These are phyloP conservation scores for Aspergillus fumigatus DNA, from an alignment of 2,329 filamentous ascomycete genomes.

Conservation along the genomic window DNA sequence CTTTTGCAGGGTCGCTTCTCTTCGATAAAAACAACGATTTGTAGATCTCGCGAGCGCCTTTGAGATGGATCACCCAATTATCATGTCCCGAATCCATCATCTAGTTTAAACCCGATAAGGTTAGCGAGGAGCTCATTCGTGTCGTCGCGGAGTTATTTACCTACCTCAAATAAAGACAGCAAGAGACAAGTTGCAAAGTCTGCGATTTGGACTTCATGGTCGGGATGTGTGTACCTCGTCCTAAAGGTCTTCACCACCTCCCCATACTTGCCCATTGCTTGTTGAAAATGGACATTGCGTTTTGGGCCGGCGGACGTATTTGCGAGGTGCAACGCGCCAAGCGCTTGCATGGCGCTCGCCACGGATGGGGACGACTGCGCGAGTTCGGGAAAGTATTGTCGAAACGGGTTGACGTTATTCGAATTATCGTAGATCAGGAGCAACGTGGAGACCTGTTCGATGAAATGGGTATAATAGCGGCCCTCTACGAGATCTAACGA, in stretches of 20 bases:
- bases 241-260: conserved; percentile 33
- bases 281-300: conserved; percentile 32
- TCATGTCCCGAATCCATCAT: conserved; percentile 37
- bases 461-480: conserved; percentile 35
- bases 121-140: neutral
- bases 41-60: conserved; percentile 38
- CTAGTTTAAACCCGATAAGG: conserved; percentile 13
- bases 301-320: conserved; percentile 31
- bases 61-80: conserved; percentile 37
- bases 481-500: conserved; percentile 23
- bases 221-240: conserved; percentile 22
- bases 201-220: conserved; percentile 21
- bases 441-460: conserved; percentile 30
- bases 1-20: conserved; percentile 17
- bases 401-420: conserved; percentile 35
- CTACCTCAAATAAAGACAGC: conserved; percentile 32
- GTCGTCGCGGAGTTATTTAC: neutral
- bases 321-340: conserved; percentile 40
- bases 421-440: conserved; percentile 35
- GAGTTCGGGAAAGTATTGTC: conserved; percentile 29
- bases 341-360: conserved; percentile 36
- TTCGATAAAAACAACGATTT: conserved; percentile 28
- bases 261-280: conserved; percentile 37
- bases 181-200: conserved; percentile 34
- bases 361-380: conserved; percentile 32